Percentiles rank a stretch among this genome's conserved stretches.
phyloP scores from a whole-genome alignment of 257 asterid species.

The Solanum phureja region DNA sequence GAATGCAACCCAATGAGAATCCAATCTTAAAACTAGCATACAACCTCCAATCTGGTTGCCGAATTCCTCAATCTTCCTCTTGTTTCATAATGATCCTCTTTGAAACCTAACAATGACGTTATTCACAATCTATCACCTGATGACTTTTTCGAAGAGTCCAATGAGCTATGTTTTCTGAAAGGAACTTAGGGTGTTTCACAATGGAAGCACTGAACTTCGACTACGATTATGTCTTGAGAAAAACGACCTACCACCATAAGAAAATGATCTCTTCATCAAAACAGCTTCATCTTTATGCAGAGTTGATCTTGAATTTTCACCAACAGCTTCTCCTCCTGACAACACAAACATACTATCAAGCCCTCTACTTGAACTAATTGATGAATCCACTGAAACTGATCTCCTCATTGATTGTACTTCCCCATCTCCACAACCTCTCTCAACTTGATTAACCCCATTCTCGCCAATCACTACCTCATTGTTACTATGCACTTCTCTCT shows the following conservation, averaged over 20 bases:
- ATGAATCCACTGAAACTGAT: constrained; percentile 18
- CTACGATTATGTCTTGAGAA: constrained; percentile 11
- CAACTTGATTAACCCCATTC: neutral
- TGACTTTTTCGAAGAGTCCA: neutral
- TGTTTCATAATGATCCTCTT: neutral
- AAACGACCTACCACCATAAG: constrained; percentile 14
- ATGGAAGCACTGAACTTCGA: constrained; percentile 2
- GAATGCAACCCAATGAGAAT: neutral
- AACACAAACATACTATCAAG: neutral
- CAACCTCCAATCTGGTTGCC: neutral
- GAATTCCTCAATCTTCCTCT: neutral
- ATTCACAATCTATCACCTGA: neutral
- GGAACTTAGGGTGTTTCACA: neutral
- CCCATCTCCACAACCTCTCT: neutral
- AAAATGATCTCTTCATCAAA: constrained; percentile 19
- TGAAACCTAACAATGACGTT: neutral
- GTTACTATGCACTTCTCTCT: neutral
- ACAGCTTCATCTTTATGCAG: constrained; percentile 2
- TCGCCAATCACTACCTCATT: neutral
- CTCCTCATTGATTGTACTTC: constrained; percentile 5
- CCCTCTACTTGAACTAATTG: neutral
- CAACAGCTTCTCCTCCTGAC: neutral
- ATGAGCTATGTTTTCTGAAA: neutral
- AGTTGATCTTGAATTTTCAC: neutral
- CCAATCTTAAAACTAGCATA: neutral